Evolutionary conservation across 352 stramenopile species (phyloP).

Genomic region (Stramenopiles sp.): DNA sequence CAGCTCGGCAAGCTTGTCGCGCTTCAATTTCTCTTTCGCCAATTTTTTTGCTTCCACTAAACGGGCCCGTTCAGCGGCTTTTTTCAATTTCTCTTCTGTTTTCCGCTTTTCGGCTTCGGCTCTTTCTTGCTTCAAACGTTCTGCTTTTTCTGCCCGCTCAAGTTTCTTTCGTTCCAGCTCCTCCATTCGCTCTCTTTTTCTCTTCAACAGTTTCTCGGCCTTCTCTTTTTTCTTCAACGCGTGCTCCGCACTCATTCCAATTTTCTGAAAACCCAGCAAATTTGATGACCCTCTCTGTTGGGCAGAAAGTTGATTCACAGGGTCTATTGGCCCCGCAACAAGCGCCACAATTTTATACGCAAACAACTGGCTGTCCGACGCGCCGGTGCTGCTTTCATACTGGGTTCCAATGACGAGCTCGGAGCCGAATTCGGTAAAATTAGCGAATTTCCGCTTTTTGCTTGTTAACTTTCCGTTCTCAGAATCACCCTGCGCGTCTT

Average conservation of each 20-base stretch:
- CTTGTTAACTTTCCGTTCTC: no score
- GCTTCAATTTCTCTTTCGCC: not conserved
- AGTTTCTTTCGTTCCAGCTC: constrained; percentile 1
- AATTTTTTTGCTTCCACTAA: not conserved
- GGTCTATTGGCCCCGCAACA: no score
- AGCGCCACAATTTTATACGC: no score
- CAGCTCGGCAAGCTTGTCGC: not conserved
- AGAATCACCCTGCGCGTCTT: no score
- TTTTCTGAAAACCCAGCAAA: no score
- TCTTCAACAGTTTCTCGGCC: not conserved
- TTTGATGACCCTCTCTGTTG: no score
- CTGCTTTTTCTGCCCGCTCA: not conserved
- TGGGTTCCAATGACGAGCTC: not conserved
- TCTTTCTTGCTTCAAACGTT: not conserved
- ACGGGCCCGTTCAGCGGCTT: not conserved
- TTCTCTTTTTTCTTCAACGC: not conserved
- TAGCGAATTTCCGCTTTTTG: constrained; percentile 2
- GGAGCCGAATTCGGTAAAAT: not conserved
- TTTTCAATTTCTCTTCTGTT: not conserved
- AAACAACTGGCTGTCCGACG: no score
- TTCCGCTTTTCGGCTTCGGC: not conserved
- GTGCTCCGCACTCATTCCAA: not conserved
- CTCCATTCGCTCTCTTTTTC: not conserved
- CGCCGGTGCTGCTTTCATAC: no score
- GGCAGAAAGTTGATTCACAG: no score